A percentile compares a stretch with the other conserved stretches of the same genome.
phyloP scores from a whole-genome alignment of 805 yeast species.

The Kockiozyma suomiensis region DNA sequence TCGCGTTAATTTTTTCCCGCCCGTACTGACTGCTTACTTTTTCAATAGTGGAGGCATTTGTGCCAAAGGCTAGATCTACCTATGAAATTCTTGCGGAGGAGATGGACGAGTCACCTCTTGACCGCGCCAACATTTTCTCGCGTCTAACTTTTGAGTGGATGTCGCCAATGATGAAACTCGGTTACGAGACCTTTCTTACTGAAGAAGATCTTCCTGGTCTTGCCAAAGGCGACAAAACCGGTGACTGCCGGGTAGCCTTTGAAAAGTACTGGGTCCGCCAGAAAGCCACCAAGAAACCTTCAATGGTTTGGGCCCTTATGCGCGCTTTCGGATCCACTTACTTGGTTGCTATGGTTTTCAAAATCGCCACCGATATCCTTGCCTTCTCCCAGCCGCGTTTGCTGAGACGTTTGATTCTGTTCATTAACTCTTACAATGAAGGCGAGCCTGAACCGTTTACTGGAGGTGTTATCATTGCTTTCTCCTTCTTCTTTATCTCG shows the following conservation, averaged over 20 bases:
- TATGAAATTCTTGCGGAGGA: conserved; percentile 43
- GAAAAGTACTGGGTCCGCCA: conserved; percentile 64
- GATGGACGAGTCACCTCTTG: conserved; percentile 49
- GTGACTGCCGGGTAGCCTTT: conserved; percentile 53
- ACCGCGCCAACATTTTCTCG: conserved; percentile 70
- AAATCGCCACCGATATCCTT: conserved; percentile 71
- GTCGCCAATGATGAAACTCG: conserved; percentile 78
- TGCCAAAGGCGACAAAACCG: conserved; percentile 67
- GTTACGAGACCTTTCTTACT: conserved; percentile 59
- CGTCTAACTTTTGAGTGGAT: conserved; percentile 86
- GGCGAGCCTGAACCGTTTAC: conserved; percentile 51
- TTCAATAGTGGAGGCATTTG: conserved; percentile 47
- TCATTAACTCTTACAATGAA: conserved; percentile 53
- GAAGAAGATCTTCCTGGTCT: conserved; percentile 73
- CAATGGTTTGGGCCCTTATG: conserved; percentile 63
- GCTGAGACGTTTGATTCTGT: conserved; percentile 63
- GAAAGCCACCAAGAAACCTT: conserved; percentile 47
- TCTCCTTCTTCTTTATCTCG: conserved; percentile 64
- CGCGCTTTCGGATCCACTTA: conserved; percentile 76
- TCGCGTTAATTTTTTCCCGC: background rate
- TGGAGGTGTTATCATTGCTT: conserved; percentile 64
- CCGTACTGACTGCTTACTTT: background rate
- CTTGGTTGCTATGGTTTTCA: conserved; percentile 69
- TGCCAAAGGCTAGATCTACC: conserved; percentile 45
- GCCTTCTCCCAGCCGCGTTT: conserved; percentile 89